Evolutionary conservation across 805 yeast species (phyloP).

Genomic region (Kodamaea fukazawae): DNA sequence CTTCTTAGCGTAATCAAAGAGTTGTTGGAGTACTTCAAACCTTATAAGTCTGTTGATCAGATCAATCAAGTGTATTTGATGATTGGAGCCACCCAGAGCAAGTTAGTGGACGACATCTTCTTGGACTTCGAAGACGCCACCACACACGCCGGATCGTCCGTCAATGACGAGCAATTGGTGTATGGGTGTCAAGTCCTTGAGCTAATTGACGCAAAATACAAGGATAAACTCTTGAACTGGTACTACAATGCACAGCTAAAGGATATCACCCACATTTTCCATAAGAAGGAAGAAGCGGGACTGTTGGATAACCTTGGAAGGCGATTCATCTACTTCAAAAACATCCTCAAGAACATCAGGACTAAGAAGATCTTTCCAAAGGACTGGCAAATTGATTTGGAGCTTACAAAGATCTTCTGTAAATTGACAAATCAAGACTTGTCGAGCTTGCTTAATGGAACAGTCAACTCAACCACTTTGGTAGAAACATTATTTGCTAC

Average conservation of each 20-base stretch:
- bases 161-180: conserved; percentile 27
- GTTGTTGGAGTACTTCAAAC: conserved; percentile 67
- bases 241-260: conserved; percentile 64
- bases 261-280: conserved; percentile 75
- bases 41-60: conserved; percentile 80
- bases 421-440: conserved; percentile 68
- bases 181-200: conserved; percentile 77
- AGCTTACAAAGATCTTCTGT: conserved; percentile 62
- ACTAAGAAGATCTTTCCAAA: conserved; percentile 59
- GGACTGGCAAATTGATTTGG: conserved; percentile 67
- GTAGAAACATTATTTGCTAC: conserved; percentile 72
- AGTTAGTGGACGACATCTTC: conserved; percentile 66
- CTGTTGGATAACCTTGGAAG: conserved; percentile 82
- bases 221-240: conserved; percentile 65
- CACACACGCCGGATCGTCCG: conserved; percentile 25
- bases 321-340: conserved; percentile 71
- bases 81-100: conserved; percentile 57
- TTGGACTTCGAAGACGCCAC: conserved; percentile 60
- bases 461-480: conserved; percentile 29
- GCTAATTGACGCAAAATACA: conserved; percentile 53
- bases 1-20: conserved; percentile 71
- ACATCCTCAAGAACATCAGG: conserved; percentile 60
- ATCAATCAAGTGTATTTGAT: conserved; percentile 63
- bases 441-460: conserved; percentile 42
- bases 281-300: conserved; percentile 87